Conservation (phyloP, 306 rosid species). For the Prunus mira region DNA sequence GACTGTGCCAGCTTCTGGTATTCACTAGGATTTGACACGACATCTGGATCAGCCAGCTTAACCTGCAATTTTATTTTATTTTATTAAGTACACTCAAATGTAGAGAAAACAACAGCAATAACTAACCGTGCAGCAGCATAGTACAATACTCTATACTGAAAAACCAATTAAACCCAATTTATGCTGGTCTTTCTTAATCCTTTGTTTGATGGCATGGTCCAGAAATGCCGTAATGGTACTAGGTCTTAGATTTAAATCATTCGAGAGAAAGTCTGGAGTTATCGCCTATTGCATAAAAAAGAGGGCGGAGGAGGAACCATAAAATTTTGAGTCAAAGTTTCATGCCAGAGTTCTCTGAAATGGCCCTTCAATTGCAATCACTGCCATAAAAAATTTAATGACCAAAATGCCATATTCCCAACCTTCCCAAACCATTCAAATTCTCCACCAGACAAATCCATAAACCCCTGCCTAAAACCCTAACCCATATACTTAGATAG, state of each 20-base stretch:
- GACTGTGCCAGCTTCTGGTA: conserved; percentile 98
- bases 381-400: background rate
- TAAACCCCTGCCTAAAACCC: background rate
- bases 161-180: background rate
- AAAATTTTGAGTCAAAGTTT: background rate
- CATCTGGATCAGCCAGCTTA: conserved; percentile 90
- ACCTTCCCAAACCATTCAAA: background rate
- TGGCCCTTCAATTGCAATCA: background rate
- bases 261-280: background rate
- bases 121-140: background rate
- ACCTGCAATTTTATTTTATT: conserved; percentile 40
- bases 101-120: background rate
- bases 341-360: background rate
- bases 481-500: background rate
- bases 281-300: background rate
- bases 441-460: background rate
- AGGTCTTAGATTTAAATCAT: background rate
- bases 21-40: conserved; percentile 75
- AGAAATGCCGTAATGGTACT: background rate
- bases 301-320: background rate
- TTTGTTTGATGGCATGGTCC: background rate
- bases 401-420: background rate
- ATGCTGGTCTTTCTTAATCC: background rate
- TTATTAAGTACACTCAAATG: background rate
- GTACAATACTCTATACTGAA: background rate